Evolutionary conservation across 2,329 filamentous ascomycete genomes (phyloP).

Genomic region (Talaromyces sp.): DNA sequence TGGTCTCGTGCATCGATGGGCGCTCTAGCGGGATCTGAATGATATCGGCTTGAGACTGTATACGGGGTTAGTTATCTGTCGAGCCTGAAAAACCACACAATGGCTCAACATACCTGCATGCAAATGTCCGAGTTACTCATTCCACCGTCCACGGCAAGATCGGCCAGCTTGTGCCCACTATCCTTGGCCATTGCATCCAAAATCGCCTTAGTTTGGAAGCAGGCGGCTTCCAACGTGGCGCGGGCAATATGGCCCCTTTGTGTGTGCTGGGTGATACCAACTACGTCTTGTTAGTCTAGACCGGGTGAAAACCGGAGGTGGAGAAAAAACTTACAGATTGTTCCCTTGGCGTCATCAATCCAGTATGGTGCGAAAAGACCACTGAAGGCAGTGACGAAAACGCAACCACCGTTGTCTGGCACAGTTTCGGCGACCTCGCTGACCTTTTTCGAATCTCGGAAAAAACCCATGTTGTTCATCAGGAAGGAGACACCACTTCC

Average conservation of each 20-base stretch:
- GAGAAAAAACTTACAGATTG: constrained; percentile 59
- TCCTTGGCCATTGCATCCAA: constrained; percentile 88
- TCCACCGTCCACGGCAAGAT: constrained; percentile 80
- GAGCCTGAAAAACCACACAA: neutral
- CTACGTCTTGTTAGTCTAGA: constrained; percentile 30
- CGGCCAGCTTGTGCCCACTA: constrained; percentile 68
- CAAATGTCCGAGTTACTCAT: constrained; percentile 84
- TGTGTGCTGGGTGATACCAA: constrained; percentile 81
- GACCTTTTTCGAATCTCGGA: constrained; percentile 58
- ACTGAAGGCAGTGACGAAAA: constrained; percentile 86
- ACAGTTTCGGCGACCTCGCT: constrained; percentile 61
- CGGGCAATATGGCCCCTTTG: constrained; percentile 81
- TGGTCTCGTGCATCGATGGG: constrained; percentile 86
- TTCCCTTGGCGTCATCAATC: constrained; percentile 91
- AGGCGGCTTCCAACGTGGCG: constrained; percentile 84
- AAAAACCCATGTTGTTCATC: constrained; percentile 62
- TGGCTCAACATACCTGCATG: constrained; percentile 62
- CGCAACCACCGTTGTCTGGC: constrained; percentile 73
- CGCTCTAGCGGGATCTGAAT: constrained; percentile 78
- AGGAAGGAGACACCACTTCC: constrained; percentile 75
- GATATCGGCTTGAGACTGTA: constrained; percentile 75
- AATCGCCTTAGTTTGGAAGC: constrained; percentile 89
- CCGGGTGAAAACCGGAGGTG: neutral
- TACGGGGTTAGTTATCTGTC: neutral
- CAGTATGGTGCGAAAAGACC: constrained; percentile 90